Evolutionary conservation across 1,139 yeast genomes (phyloP), one percentile per base, ranked within the genome.

Genomic region (Blastobotrys arbuscula): DNA sequence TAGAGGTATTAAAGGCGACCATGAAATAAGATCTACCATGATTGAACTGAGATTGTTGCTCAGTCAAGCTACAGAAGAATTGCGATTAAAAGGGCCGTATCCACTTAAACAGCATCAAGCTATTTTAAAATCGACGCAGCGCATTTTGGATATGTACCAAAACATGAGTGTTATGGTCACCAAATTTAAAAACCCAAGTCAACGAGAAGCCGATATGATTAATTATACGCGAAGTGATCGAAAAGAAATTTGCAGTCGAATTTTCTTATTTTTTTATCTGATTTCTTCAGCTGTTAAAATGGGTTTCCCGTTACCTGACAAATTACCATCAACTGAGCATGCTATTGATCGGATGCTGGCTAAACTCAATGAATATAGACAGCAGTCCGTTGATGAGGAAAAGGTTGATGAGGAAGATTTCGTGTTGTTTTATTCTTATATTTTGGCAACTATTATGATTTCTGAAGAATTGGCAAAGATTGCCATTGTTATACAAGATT

Each of bases 301-400:
- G 21, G 89, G 89, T 2, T 78, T 85, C 53, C 95, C 95, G 1
- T 63, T 85, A 26, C 94, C 95, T 0, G 78, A 76, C 33, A 82
- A 81, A 56, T 82, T 90, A 3, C 94, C 94, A 0, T 81, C 88
- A 0, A 82, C 88, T 0, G 86, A 79, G 45, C 86, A 82, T 62
- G 84, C 95, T 0, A 78, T 81, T 59, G 87, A 82, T 54, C 67
- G 90, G 34, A 72, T 86, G 70, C 70, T 85, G 56, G 76, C 73
- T 42, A 84, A 84, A 58, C 70, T 85, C 55, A 66, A 62, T 50
- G 64, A 59, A 38, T 63, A 56, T 47, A 59, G 73, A 36, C 48
- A 45, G 21, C 26, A 45, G 35, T 16, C 44, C 6, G 50, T 44
- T 16, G 55, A 43, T 18, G 31, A 28, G 10, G 31, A 28, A 28